Base-by-base conservation (phyloP, 306 rosid genomes). In the Acacia acuminata region DNA sequence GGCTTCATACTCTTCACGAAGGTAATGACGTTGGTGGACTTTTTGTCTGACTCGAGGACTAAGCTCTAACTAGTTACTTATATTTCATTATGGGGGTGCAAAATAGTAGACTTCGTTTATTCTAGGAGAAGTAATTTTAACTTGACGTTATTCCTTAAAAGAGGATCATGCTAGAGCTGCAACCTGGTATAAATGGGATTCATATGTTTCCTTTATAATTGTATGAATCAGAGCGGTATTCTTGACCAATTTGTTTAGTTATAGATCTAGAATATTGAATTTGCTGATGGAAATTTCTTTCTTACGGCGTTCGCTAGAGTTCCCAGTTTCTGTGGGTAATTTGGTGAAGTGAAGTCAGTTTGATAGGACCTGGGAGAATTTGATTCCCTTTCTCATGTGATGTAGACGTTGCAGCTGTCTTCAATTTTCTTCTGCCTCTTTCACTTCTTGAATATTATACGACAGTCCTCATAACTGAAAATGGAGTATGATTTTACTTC, bases 1-100 rank as follows among this genome's bases (percentile, higher is more conserved):
- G 94, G 85, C 84, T 93, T 63, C 99, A 96, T 32, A 92, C 98
- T 48, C 94, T 93, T 44, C 90, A 88, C 12, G 98, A 91, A 93
- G 99, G 99, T 96, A 92, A 38, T 50, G 79, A 10, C 70, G 22
- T 64, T 30, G 38, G 10, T 30, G 43, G 20, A 14, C 20, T 30
- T 64, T 73, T 83, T 42, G 14, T 70, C 79, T 0, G 87, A 44
- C 55, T 85, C 42, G 73, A 76, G 58, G 78, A 82, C 25, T 65
- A 38, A 47, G 27, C 55, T 68, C 30, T 56, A 24, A 60, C 60
- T 16, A 22, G 76, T 45, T 34, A 42, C 74, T 71, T 22, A 3
- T 42, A 43, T 12, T 71, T 20, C 73, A 17, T 74, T 74, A 9
- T 30, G 8, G 45, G 45, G 71, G 9, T 38, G 27, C 24, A 8